Percentiles rank a stretch among this genome's conserved stretches.
Evolutionary conservation across 169 alveolate species (phyloP).

Genomic region (Neospora caninum): DNA sequence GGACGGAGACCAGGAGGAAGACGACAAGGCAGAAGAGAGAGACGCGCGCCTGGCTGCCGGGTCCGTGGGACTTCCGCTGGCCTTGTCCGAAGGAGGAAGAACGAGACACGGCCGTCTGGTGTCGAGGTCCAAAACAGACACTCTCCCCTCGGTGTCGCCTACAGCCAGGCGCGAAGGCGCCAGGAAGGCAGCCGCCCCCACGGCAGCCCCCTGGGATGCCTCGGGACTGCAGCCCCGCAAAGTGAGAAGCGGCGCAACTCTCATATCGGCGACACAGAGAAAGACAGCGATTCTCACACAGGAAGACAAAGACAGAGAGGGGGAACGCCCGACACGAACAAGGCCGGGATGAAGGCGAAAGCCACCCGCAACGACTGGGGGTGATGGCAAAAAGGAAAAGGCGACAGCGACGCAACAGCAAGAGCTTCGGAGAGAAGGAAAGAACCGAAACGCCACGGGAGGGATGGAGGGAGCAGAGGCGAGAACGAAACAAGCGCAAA

Average conservation of each 20-base stretch:
- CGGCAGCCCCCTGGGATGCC: neutral
- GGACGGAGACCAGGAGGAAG: neutral
- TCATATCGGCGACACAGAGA: neutral
- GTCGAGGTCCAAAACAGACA: neutral
- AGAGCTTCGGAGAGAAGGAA: too few relatives aligned
- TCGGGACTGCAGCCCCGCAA: neutral
- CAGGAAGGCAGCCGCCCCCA: neutral
- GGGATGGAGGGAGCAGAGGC: too few relatives aligned
- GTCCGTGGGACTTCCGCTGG: neutral
- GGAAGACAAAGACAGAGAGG: neutral
- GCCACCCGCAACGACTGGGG: too few relatives aligned
- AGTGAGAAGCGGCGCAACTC: neutral
- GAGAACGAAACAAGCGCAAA: too few relatives aligned
- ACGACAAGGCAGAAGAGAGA: neutral
- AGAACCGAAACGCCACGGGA: too few relatives aligned
- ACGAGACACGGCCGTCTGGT: neutral
- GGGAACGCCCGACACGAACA: too few relatives aligned
- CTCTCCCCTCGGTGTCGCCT: neutral
- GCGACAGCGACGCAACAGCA: too few relatives aligned
- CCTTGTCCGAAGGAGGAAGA: neutral
- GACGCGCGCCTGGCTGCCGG: neutral
- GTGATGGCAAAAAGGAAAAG: too few relatives aligned
- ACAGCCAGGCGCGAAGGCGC: neutral
- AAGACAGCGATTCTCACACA: neutral
- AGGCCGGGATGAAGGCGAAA: too few relatives aligned